phyloP scores from a whole-genome alignment of 345 rosid species.

The Mangifera indica region DNA sequence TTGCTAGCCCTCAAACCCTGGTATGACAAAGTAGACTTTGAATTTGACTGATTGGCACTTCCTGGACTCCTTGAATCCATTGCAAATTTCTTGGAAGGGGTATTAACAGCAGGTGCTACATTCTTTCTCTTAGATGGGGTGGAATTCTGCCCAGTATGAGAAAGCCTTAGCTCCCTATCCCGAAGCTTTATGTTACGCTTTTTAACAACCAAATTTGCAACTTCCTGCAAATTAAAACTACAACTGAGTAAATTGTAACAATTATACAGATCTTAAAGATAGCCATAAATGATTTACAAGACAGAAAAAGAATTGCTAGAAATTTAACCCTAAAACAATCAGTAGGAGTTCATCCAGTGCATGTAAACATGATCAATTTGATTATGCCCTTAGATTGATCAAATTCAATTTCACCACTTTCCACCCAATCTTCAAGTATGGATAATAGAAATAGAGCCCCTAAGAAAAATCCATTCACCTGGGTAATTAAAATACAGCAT shows the following conservation, averaged over 20 bases:
- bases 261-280: background rate
- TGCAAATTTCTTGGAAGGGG: conserved; percentile 48
- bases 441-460: background rate
- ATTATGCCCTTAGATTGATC: no score
- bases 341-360: background rate
- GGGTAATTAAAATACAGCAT: background rate
- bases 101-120: conserved; percentile 29
- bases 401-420: background rate
- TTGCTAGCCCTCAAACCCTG: conserved; percentile 88
- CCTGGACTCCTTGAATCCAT: conserved; percentile 43
- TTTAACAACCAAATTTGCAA: conserved; percentile 59
- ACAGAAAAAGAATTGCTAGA: background rate
- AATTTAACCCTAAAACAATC: no score
- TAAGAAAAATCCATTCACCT: background rate
- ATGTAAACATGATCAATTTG: background rate
- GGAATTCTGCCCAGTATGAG: conserved; percentile 54
- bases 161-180: conserved; percentile 67
- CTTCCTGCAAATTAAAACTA: conserved; percentile 52
- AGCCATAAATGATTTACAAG: background rate
- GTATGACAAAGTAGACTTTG: conserved; percentile 48
- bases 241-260: background rate
- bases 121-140: conserved; percentile 69
- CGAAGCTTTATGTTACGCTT: conserved; percentile 69
- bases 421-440: background rate
- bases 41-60: conserved; percentile 15